These are phyloP conservation scores for Colletotrichum liaoningense DNA, from an alignment of 2,329 filamentous ascomycete genomes.

Conservation along the genomic window DNA sequence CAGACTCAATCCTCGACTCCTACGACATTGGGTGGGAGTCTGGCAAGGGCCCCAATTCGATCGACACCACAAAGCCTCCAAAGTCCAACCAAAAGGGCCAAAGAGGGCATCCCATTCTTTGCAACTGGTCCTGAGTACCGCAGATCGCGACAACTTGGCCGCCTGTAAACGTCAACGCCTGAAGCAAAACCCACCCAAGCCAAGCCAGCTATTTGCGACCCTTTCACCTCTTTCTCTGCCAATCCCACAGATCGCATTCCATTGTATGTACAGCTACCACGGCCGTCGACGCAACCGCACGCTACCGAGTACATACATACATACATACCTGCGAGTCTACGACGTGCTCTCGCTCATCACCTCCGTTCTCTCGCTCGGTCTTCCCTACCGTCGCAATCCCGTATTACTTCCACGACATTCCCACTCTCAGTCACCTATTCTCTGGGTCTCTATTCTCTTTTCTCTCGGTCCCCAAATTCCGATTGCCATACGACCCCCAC, in stretches of 20 bases:
- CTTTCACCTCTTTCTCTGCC: not conserved
- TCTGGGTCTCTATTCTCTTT: slow-evolving; percentile 31
- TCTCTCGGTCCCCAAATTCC: slow-evolving; percentile 32
- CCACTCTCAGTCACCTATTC: slow-evolving; percentile 29
- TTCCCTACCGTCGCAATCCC: slow-evolving; percentile 27
- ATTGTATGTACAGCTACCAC: slow-evolving; percentile 8
- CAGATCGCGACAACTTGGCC: slow-evolving; percentile 27
- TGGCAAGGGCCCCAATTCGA: slow-evolving; percentile 4
- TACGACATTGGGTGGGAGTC: not conserved
- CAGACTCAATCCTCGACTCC: not conserved
- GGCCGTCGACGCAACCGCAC: slow-evolving; percentile 27
- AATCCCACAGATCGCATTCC: not conserved
- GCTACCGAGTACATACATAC: not conserved
- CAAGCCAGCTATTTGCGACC: slow-evolving; percentile 25
- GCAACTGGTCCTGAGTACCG: slow-evolving; percentile 15
- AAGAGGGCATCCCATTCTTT: not conserved
- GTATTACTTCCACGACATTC: slow-evolving; percentile 34
- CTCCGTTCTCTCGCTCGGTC: not conserved
- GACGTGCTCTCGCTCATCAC: too few species aligned
- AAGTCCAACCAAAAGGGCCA: not conserved
- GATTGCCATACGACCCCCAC: slow-evolving; percentile 32
- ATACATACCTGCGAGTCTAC: too few species aligned
- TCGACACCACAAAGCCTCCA: slow-evolving; percentile 15
- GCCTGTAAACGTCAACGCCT: slow-evolving; percentile 27
- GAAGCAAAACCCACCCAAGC: slow-evolving; percentile 28